Evolutionary conservation across 2,329 filamentous ascomycete species (phyloP).

Genomic region (Nemania diffusa): DNA sequence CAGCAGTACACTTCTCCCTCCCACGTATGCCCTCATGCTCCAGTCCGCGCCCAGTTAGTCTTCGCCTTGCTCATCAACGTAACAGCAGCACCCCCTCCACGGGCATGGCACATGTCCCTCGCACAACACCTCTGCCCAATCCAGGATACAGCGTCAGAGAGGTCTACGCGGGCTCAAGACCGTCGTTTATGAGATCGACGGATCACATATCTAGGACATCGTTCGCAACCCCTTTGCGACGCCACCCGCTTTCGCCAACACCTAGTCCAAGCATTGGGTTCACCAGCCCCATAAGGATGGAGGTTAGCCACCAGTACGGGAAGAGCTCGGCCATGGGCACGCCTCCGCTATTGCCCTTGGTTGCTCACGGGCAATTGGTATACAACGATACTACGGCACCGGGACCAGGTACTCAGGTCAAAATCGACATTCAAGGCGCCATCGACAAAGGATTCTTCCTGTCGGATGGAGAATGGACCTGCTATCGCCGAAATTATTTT

Average conservation of each 20-base stretch:
- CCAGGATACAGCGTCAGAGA: conserved; percentile 64
- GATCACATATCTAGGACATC: conserved; percentile 64
- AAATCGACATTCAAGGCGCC: conserved; percentile 78
- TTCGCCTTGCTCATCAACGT: conserved; percentile 51
- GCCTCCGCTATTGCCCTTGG: conserved; percentile 63
- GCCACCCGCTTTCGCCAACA: conserved; percentile 64
- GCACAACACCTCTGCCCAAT: conserved; percentile 63
- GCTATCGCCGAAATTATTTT: conserved; percentile 92
- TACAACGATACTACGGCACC: conserved; percentile 61
- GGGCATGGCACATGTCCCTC: conserved; percentile 69
- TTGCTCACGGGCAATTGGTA: conserved; percentile 68
- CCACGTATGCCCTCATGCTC: conserved; percentile 16
- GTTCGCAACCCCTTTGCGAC: conserved; percentile 59
- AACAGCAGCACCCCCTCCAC: conserved; percentile 61
- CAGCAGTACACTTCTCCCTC: conserved; percentile 31
- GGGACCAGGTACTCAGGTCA: conserved; percentile 60
- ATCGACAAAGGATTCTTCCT: conserved; percentile 93
- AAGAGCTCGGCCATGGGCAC: conserved; percentile 56
- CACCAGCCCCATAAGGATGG: conserved; percentile 62
- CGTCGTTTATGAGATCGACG: conserved; percentile 59
- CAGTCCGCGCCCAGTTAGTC: conserved; percentile 7
- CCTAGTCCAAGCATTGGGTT: conserved; percentile 60
- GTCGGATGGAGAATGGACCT: conserved; percentile 86
- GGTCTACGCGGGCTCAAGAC: conserved; percentile 63
- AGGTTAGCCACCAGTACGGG: conserved; percentile 54